These are phyloP conservation scores for Mycena leptocephala DNA, from an alignment of 768 basidiomycete genomes.

Conservation along the genomic window DNA sequence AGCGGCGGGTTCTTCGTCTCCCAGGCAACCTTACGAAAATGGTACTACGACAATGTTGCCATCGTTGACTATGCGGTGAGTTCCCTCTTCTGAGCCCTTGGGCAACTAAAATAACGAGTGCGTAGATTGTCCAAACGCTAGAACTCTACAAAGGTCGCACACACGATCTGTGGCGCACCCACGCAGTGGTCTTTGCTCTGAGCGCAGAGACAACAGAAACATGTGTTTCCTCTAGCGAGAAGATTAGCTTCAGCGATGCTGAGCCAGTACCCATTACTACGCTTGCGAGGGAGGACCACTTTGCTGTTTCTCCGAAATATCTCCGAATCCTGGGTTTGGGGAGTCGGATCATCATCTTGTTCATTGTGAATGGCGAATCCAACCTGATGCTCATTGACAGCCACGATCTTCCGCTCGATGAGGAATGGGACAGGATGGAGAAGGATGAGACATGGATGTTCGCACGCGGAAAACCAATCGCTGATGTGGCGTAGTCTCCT, in stretches of 20 bases:
- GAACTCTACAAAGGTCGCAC: conserved; percentile 27
- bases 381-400: conserved; percentile 8
- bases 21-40: conserved; percentile 23
- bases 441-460: conserved; percentile 31
- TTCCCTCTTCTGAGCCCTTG: background rate
- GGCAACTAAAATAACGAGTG: background rate
- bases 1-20: conserved; percentile 15
- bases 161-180: conserved; percentile 25
- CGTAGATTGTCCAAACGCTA: conserved; percentile 23
- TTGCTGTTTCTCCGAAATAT: background rate
- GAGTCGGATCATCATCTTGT: conserved; percentile 22
- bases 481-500: too few relatives aligned
- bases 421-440: conserved; percentile 28
- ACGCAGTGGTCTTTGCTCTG: conserved; percentile 18
- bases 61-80: conserved; percentile 29
- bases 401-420: conserved; percentile 15
- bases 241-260: conserved; percentile 22
- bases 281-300: conserved; percentile 1
- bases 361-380: background rate
- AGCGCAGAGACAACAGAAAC: conserved; percentile 12
- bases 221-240: conserved; percentile 3
- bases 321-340: background rate
- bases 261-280: background rate
- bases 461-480: conserved; percentile 21
- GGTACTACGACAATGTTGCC: conserved; percentile 34